phyloP scores from a whole-genome alignment of 1,139 yeast species.

The Hyphopichia buzzinii region DNA sequence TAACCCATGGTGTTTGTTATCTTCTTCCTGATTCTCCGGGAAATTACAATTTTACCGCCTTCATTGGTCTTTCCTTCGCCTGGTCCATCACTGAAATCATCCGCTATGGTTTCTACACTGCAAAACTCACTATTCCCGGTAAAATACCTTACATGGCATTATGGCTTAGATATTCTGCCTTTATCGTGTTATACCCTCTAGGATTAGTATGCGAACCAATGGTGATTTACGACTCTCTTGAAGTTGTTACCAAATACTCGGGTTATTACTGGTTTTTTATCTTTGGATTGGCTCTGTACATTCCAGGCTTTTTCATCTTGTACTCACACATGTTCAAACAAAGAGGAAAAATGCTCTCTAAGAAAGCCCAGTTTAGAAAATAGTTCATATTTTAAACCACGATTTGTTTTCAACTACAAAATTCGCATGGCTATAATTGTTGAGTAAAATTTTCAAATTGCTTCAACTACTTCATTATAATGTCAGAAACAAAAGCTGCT shows the following conservation, averaged over 20 bases:
- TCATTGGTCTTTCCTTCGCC: conserved; percentile 26
- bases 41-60: conserved; percentile 24
- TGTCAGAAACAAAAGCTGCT: neutral
- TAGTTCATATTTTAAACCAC: too few relatives aligned
- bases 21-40: conserved; percentile 32
- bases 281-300: conserved; percentile 26
- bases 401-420: too few relatives aligned
- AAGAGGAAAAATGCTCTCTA: conserved; percentile 19
- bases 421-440: too few relatives aligned
- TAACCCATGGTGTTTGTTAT: conserved; percentile 31
- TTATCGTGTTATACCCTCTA: conserved; percentile 33
- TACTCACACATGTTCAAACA: conserved; percentile 36
- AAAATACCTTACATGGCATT: conserved; percentile 19
- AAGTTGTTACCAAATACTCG: conserved; percentile 8
- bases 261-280: conserved; percentile 23
- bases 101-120: conserved; percentile 28
- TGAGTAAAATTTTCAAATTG: too few relatives aligned
- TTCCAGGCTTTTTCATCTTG: conserved; percentile 33
- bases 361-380: conserved; percentile 2
- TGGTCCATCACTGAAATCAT: conserved; percentile 37
- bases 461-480: too few relatives aligned
- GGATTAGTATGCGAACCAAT: conserved; percentile 32
- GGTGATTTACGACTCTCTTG: conserved; percentile 28
- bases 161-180: conserved; percentile 36
- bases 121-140: conserved; percentile 13